Base-by-base conservation (phyloP, 2,329 filamentous ascomycete genomes). In the Calonectria multiphialidica region DNA sequence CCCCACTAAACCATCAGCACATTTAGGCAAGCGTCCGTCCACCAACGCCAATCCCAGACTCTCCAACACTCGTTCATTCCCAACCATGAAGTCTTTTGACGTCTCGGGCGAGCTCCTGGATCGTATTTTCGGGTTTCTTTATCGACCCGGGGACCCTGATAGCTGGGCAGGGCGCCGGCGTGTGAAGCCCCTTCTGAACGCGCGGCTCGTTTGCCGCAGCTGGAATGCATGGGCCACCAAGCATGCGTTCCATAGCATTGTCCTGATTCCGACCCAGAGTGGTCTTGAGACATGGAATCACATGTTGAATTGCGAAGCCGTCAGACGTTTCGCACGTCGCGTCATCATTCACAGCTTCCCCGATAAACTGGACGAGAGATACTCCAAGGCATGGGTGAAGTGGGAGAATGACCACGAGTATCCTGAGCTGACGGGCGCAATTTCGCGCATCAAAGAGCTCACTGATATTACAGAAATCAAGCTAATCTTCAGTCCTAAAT, bases 201-300 rank as follows among this genome's bases (percentile, higher is more conserved):
- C 21, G 53, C 49, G 74, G 10, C 72, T 74, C 0, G 74, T 76
- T 1, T 73, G 74, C 15, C 74, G 30, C 35, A 44, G 1, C 1
- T 76, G 74, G 73, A 74, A 72, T 21, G 33, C 23, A 1, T n/a
- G 70, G 0, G 66, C 55, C 0, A 69, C 44, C 2, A 15, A 47
- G 0, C 45, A 69, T 0, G 55, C 68, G 18, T 76, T 74, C 16
- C 62, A 47, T 1, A 50, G 50, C 0, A 0, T 74, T 13, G 37
- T 42, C 5, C 62, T 76, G 0, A 25, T 35, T 45, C 68, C 71
- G 0, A 61, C n/a, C 0, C 0, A 9, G 4, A 0, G 21, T 1
- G 40, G 3, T 0, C 66, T 75, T 3, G 0, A 3, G 0, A 69
- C 57, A 1, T 75, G 68, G 71, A 25, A 57, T 0, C 15, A 7